A percentile compares a stretch with the other conserved stretches of the same genome.
Evolutionary conservation across 2,329 filamentous ascomycete genomes (phyloP).

Genomic region (Fusarium nematophilum): DNA sequence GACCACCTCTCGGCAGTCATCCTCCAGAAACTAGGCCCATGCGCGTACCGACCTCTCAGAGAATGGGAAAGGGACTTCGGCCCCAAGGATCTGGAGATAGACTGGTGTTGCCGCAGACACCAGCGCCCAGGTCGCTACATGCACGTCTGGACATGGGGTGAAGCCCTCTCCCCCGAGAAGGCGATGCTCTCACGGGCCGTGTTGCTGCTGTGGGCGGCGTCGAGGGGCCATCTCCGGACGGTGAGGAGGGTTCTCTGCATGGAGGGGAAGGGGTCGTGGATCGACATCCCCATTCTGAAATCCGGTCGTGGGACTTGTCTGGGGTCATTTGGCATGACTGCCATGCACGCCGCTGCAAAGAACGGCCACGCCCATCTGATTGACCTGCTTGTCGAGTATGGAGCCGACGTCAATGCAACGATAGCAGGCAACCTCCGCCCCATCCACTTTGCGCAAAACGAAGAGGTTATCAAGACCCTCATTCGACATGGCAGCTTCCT

Average conservation of each 20-base stretch:
- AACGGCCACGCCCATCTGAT: slow-evolving; percentile 8
- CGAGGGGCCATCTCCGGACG: neutral
- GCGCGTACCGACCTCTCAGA: neutral
- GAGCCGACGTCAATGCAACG: neutral
- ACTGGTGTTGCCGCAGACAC: too few relatives aligned
- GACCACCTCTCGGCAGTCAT: neutral
- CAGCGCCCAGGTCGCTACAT: too few relatives aligned
- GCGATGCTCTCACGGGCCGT: neutral
- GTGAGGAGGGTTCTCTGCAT: neutral
- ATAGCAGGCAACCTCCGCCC: neutral
- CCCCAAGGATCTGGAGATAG: neutral
- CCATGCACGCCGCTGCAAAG: slow-evolving; percentile 13
- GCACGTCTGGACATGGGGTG: too few relatives aligned
- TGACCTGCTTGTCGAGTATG: neutral
- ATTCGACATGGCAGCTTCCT: slow-evolving; percentile 12
- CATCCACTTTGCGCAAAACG: slow-evolving; percentile 13
- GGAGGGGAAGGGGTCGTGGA: neutral
- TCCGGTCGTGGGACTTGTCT: neutral
- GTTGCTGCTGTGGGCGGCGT: slow-evolving; percentile 12
- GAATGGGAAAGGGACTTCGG: neutral
- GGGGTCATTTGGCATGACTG: slow-evolving; percentile 10
- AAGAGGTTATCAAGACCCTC: slow-evolving; percentile 4
- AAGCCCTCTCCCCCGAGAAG: too few relatives aligned
- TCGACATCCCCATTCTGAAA: slow-evolving; percentile 13
- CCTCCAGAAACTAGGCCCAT: slow-evolving; percentile 1